Conservation (phyloP, 441 rosid genomes). For the Geranium incanum region DNA sequence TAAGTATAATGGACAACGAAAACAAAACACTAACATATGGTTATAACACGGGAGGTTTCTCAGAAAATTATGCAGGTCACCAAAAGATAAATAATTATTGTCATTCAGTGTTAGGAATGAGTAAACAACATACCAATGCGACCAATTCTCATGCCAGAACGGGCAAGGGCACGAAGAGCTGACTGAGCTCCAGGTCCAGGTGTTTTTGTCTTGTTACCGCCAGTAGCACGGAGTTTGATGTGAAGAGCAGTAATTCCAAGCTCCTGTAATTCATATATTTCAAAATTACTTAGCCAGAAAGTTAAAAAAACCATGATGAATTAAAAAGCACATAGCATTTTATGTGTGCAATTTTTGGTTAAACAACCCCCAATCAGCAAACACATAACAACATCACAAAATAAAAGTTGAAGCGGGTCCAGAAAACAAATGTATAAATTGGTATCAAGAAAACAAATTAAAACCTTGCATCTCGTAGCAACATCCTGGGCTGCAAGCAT, state of each 20-base stretch:
- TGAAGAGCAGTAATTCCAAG: slow-evolving; percentile 81
- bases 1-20: background rate
- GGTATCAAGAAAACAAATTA: background rate
- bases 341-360: background rate
- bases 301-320: background rate
- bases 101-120: background rate
- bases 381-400: background rate
- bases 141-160: slow-evolving; percentile 28
- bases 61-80: background rate
- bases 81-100: background rate
- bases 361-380: background rate
- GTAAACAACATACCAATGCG: background rate
- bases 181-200: slow-evolving; percentile 95
- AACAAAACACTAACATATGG: background rate
- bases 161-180: slow-evolving; percentile 80
- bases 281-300: background rate
- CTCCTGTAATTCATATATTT: slow-evolving; percentile 35
- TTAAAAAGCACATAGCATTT: background rate
- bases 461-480: slow-evolving; percentile 68
- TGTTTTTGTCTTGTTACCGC: slow-evolving; percentile 22
- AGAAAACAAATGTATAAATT: background rate
- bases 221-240: slow-evolving; percentile 33
- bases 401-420: background rate
- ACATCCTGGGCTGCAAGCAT: slow-evolving; percentile 91
- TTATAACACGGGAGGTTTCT: background rate